phyloP scores from a whole-genome alignment of 164 flowering plant species.

The Aristolochia contorta region DNA sequence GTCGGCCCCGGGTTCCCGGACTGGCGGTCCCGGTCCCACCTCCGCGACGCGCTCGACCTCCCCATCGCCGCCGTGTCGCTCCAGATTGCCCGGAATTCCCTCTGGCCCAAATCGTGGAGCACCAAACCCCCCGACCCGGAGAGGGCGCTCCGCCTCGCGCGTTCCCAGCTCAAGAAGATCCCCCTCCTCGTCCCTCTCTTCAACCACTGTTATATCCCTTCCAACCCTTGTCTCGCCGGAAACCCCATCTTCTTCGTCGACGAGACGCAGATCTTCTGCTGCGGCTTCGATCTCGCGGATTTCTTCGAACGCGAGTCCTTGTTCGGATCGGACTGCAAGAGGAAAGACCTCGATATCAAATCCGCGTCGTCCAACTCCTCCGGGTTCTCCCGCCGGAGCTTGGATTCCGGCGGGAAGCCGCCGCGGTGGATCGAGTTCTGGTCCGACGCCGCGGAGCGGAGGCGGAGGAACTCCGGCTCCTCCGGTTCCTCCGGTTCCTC shows the following conservation, averaged over 20 bases:
- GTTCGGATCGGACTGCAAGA: slow-evolving; percentile 16
- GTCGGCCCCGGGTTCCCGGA: slow-evolving; percentile 89
- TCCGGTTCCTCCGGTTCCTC: slow-evolving; percentile 65
- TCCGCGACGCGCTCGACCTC: slow-evolving; percentile 61
- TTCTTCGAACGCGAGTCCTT: slow-evolving; percentile 76
- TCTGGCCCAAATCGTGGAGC: slow-evolving; percentile 97
- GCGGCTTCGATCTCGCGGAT: slow-evolving; percentile 78
- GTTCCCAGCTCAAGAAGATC: slow-evolving; percentile 59
- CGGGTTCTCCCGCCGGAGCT: slow-evolving; percentile 42
- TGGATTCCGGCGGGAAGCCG: slow-evolving; percentile 40
- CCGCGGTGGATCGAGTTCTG: slow-evolving; percentile 99
- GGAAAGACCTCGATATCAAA: slow-evolving; percentile 44
- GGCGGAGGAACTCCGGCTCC: slow-evolving; percentile 48
- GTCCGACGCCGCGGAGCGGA: slow-evolving; percentile 77
- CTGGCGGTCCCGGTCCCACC: slow-evolving; percentile 76
- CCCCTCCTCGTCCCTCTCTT: slow-evolving; percentile 83
- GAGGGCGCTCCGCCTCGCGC: slow-evolving; percentile 56
- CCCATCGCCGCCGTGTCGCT: slow-evolving; percentile 81
- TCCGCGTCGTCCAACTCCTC: slow-evolving; percentile 44
- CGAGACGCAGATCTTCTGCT: slow-evolving; percentile 61
- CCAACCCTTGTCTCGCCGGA: slow-evolving; percentile 72
- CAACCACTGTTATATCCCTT: slow-evolving; percentile 88
- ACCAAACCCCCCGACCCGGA: slow-evolving; percentile 74
- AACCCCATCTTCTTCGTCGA: slow-evolving; percentile 91
- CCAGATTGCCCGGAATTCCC: slow-evolving; percentile 59